These are phyloP conservation scores for Papiliotrema nemorosa DNA, from an alignment of 1,284 basidiomycete species.

Conservation along the genomic window DNA sequence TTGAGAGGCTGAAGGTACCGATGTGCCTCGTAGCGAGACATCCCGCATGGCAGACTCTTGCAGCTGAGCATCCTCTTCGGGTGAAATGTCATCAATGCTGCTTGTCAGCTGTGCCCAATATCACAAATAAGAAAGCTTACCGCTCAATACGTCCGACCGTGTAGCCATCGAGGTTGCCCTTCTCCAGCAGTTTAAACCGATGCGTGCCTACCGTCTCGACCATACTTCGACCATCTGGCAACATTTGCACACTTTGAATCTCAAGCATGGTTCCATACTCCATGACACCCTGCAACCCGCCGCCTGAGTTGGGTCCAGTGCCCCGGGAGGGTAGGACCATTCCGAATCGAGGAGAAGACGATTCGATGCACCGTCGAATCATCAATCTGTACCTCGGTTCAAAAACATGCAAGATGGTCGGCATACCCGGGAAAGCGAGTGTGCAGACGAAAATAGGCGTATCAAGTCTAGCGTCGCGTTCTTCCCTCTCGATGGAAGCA, in stretches of 20 bases:
- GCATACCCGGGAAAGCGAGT: constrained; percentile 84
- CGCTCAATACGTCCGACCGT: constrained; percentile 76
- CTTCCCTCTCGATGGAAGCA: constrained; percentile 64
- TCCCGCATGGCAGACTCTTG: constrained; percentile 50
- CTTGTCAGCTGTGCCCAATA: not conserved
- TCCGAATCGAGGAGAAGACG: constrained; percentile 71
- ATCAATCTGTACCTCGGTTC: constrained; percentile 90
- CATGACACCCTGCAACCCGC: constrained; percentile 52
- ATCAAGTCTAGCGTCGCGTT: constrained; percentile 70
- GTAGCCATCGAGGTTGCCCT: constrained; percentile 80
- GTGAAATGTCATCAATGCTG: constrained; percentile 58
- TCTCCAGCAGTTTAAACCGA: constrained; percentile 80
- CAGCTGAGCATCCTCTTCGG: constrained; percentile 53
- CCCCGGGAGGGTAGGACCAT: constrained; percentile 73
- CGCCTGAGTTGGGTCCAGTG: constrained; percentile 19
- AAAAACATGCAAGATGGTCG: constrained; percentile 84
- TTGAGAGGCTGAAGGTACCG: not conserved
- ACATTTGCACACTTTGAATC: constrained; percentile 79
- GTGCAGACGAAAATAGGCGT: constrained; percentile 90
- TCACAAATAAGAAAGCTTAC: constrained; percentile 34
- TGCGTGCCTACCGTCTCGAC: constrained; percentile 79
- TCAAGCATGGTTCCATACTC: constrained; percentile 88
- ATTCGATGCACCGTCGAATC: constrained; percentile 84
- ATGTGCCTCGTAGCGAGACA: constrained; percentile 11
- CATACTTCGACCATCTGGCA: constrained; percentile 83